These are phyloP conservation scores for Linnemannia elongata DNA, from an alignment of 192 early-diverging fungal species.

Conservation along the genomic window DNA sequence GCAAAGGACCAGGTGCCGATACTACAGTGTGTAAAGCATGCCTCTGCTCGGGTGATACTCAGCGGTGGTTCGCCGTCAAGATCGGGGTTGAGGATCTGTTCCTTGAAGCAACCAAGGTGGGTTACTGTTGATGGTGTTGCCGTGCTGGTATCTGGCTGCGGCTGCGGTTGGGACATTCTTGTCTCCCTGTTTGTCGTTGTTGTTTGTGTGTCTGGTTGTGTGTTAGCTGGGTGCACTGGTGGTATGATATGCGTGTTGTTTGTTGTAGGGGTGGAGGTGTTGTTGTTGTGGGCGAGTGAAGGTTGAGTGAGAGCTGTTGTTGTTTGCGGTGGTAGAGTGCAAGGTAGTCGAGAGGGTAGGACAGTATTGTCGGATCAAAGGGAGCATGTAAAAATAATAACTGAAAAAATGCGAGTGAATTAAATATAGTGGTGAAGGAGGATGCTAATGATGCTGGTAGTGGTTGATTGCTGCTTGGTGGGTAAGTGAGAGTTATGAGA, in stretches of 20 bases:
- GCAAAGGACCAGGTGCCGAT: conserved; percentile 49
- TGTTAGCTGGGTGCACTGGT: not conserved
- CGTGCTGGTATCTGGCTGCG: not conserved
- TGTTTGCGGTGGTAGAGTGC: not conserved
- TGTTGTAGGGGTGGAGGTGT: not conserved
- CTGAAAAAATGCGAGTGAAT: not conserved
- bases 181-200: conserved; percentile 4
- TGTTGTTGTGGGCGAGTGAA: not conserved
- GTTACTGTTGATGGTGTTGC: conserved; percentile 11
- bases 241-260: not conserved
- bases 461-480: not conserved
- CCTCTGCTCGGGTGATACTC: conserved; percentile 40
- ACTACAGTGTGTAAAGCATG: conserved; percentile 51
- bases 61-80: conserved; percentile 41
- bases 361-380: not conserved
- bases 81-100: conserved; percentile 28
- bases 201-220: not conserved
- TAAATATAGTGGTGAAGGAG: not conserved
- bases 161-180: conserved; percentile 1
- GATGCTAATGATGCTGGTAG: not conserved
- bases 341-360: not conserved
- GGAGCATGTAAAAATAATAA: not conserved
- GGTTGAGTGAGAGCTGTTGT: not conserved
- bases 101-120: conserved; percentile 43
- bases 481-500: not conserved